Evolutionary conservation across 179 eudicot species (phyloP).

Genomic region (Silene coronaria): DNA sequence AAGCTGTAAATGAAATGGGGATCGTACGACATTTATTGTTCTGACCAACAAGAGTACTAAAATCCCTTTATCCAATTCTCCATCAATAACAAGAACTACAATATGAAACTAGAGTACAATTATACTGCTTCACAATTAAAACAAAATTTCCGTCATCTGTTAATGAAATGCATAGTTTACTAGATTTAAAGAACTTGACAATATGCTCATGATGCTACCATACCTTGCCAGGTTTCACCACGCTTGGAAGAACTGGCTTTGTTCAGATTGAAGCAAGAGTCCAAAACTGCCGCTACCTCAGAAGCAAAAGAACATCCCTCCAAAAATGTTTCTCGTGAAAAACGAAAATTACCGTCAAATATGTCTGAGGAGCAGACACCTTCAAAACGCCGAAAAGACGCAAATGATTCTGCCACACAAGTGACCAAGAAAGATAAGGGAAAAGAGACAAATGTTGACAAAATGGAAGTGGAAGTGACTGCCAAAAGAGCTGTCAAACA

Average conservation of each 20-base stretch:
- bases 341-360: slow-evolving; percentile 55
- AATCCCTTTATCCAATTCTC: neutral
- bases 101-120: neutral
- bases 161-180: neutral
- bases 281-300: slow-evolving; percentile 39
- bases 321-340: slow-evolving; percentile 52
- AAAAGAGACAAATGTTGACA: slow-evolving; percentile 28
- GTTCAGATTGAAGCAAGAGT: slow-evolving; percentile 72
- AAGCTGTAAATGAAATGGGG: neutral
- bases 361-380: slow-evolving; percentile 54
- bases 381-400: slow-evolving; percentile 60
- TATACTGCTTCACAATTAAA: neutral
- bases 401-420: slow-evolving; percentile 23
- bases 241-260: slow-evolving; percentile 77
- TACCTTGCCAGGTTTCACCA: slow-evolving; percentile 59
- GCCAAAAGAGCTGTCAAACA: slow-evolving; percentile 28
- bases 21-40: too few species aligned
- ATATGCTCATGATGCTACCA: neutral
- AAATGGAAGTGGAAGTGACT: slow-evolving; percentile 29
- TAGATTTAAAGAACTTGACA: slow-evolving; percentile 1
- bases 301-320: slow-evolving; percentile 44
- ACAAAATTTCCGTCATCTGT: neutral
- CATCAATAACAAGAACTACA: neutral
- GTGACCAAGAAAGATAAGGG: slow-evolving; percentile 24
- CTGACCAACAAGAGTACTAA: too few species aligned